phyloP scores from a whole-genome alignment of 257 asterid genomes.

The Solanum neorickii region DNA sequence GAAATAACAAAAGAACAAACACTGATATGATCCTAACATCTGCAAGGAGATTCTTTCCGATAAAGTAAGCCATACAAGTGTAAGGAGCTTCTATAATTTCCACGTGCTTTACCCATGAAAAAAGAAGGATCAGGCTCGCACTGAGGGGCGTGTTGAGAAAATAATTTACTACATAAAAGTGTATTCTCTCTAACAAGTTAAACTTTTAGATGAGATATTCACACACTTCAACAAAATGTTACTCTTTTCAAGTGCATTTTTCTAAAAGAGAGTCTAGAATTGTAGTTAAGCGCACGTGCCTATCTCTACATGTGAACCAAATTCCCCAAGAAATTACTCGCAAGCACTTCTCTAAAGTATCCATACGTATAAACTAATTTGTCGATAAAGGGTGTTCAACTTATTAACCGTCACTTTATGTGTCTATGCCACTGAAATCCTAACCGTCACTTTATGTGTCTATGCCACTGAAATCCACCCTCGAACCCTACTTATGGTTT shows the following conservation, averaged over 20 bases:
- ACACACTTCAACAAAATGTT: neutral
- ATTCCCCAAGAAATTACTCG: neutral
- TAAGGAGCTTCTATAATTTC: neutral
- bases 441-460: no score
- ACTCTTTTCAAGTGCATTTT: neutral
- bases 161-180: neutral
- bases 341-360: neutral
- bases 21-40: neutral
- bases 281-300: neutral
- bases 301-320: neutral
- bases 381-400: no score
- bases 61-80: neutral
- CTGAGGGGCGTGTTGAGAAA: neutral
- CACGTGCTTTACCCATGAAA: neutral
- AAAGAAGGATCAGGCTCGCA: neutral
- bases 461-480: no score
- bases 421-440: no score
- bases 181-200: neutral
- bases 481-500: no score
- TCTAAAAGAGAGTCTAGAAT: neutral
- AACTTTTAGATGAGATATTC: neutral
- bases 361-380: no score
- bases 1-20: neutral
- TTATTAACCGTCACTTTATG: no score
- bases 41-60: neutral